Base-by-base conservation (phyloP, 148 eudicot species). In the Silene latifolia region DNA sequence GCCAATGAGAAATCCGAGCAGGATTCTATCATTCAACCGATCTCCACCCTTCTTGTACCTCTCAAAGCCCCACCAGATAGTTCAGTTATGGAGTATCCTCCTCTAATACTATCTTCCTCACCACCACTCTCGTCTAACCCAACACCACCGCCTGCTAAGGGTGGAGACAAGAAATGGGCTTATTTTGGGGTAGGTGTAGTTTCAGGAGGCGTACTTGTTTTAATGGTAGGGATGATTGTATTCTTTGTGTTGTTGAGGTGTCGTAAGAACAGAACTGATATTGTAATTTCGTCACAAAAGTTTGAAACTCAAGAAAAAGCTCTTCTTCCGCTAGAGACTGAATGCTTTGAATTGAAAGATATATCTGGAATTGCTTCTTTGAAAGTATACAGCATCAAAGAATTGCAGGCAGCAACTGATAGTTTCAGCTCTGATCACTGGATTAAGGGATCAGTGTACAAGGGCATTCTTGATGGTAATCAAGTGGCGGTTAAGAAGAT, bases 31-130 rank as follows among this genome's bases (percentile, higher is more conserved):
- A 86, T 95, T 47, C 72, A 78, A 5, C 89, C 93, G 1, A 83
- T 80, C 5, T 89, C 97, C 7, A 90, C 92, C 73, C 85, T 95
- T 74, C 79, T 95, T 27, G 79, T 95, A 63, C 96, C 98, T 7
- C 85, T 95, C 4, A 77, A 74, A 65, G 71, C 56, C 12, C 86
- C 89, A 24, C 97, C 93, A 2, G 76, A 85, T 35, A 78, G 77
- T 48, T 86, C 92, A 18, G 81, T 73, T 53, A 73, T 80, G 12
- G 19, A 63, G 27, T 80, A 74, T 14, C 81, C 80, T 17, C 79
- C 82, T 12, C 35, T 84, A 6, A 79, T 84, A 10, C 8, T 70
- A 25, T 51, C 90, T 4, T 86, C 89, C 4, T 67, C 82, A 2
- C 39, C 85, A 11, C 44, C 86, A 12, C 82, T 87, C 13, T 59